Evolutionary conservation across 2,329 filamentous ascomycete genomes (phyloP), one percentile per base, ranked within the genome.

Genomic region (Blastomyces percursus): DNA sequence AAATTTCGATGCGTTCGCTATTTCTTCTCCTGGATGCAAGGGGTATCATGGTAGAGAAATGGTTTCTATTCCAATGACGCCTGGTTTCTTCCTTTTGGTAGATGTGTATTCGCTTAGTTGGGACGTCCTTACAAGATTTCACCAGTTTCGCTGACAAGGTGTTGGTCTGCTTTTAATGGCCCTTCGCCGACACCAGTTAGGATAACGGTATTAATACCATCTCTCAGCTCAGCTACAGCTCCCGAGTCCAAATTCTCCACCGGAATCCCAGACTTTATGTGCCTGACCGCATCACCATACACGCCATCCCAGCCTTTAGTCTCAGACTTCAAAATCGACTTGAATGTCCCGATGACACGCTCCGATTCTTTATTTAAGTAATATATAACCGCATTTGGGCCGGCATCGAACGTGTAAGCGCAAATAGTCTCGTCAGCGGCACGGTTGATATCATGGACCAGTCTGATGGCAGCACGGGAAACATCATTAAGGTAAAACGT

Each of bases 401-500:
- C 94, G 0, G 94, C 94, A 73, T 99, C 94, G 71, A 97, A 99
- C 0, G 94, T 99, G 76, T 99, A 99, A 3, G 94, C 94, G 3
- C 90, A 91, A 21, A 97, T 83, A 0, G 84, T 86, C 77, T 86
- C 87, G 61, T 90, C 91, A 4, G 89, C 90, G 30, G 83, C 82
- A 61, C 82, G 81, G 73, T 99, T 99, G 78, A 97, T 90, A 68
- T 86, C 83, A 79, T 99, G 91, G 38, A 96, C 92, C 19, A 91
- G 86, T 60, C 90, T 84, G 64, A 99, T 90, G 6, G 93, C 91
- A 1, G 93, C 91, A 46, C 89, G 82, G 24, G 88, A 93, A 19
- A 93, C 87, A 73, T 99, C 94, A 77, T 96, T 99, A 82, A 99
- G 87, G 81, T 99, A 99, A 78, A 96, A 96, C 73, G 99, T 99